These are phyloP conservation scores for Solanum verrucosum DNA, from an alignment of 257 asterid species.

Conservation along the genomic window DNA sequence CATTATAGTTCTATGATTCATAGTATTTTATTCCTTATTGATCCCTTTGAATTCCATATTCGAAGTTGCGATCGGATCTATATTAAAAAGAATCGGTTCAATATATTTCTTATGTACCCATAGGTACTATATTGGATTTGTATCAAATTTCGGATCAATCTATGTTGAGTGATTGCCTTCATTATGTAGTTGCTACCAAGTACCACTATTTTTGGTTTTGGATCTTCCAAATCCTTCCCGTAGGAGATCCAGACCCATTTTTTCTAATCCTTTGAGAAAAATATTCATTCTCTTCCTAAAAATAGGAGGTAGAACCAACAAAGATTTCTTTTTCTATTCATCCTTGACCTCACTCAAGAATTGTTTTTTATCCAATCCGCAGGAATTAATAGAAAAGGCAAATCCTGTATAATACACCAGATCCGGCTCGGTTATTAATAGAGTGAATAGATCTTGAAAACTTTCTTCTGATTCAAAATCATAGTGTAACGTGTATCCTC, in stretches of 20 bases:
- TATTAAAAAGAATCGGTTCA: too few species aligned
- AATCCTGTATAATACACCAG: too few species aligned
- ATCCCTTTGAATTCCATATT: not conserved
- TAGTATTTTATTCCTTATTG: not conserved
- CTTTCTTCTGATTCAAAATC: not conserved
- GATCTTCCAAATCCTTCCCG: not conserved
- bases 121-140: too few species aligned
- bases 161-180: not conserved
- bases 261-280: not conserved
- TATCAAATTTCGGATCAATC: not conserved
- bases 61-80: not conserved
- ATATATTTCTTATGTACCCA: too few species aligned
- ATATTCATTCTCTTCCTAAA: not conserved
- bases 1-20: not conserved
- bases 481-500: not conserved
- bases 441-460: not conserved
- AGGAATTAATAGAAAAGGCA: too few species aligned
- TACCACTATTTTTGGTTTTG: not conserved
- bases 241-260: not conserved
- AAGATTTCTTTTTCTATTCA: too few species aligned
- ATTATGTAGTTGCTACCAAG: not conserved
- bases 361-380: too few species aligned
- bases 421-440: not conserved
- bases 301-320: too few species aligned
- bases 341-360: too few species aligned